phyloP scores from a whole-genome alignment of 2,329 filamentous ascomycete species.

The Hypoxylon sp. region DNA sequence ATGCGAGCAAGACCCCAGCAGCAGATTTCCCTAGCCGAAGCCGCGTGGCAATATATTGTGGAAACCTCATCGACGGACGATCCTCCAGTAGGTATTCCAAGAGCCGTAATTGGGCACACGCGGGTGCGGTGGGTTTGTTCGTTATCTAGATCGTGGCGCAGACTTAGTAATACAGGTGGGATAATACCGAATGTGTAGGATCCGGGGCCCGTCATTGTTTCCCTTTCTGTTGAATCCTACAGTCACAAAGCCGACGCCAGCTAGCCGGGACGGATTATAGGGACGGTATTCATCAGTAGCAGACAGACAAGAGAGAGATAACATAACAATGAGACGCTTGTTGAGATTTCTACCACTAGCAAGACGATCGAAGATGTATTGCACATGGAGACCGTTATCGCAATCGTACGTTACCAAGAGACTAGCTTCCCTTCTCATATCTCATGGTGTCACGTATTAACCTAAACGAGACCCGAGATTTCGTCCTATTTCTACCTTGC shows the following conservation, averaged over 20 bases:
- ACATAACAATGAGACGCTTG: not conserved
- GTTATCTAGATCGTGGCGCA: not conserved
- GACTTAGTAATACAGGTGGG: not conserved
- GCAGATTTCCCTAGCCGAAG: not conserved
- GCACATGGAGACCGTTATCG: not conserved
- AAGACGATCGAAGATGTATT: not conserved
- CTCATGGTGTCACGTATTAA: not conserved
- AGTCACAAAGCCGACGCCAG: not conserved
- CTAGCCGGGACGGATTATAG: not conserved
- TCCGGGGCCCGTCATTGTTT: not conserved
- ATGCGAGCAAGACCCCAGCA: constrained; percentile 2
- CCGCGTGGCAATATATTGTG: constrained; percentile 8
- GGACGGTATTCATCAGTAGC: not conserved
- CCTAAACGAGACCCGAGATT: not conserved
- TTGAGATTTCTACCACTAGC: not conserved
- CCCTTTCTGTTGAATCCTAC: not conserved
- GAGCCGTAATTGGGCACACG: not conserved
- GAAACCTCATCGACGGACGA: not conserved
- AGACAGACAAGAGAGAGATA: not conserved
- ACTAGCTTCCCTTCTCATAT: not conserved
- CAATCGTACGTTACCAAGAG: not conserved
- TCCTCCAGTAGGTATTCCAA: not conserved
- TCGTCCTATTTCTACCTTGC: not conserved
- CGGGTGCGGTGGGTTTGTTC: not conserved
- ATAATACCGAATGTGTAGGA: not conserved